These are phyloP conservation scores for Solanum dulcamara DNA, from an alignment of 257 asterid species.

Conservation along the genomic window DNA sequence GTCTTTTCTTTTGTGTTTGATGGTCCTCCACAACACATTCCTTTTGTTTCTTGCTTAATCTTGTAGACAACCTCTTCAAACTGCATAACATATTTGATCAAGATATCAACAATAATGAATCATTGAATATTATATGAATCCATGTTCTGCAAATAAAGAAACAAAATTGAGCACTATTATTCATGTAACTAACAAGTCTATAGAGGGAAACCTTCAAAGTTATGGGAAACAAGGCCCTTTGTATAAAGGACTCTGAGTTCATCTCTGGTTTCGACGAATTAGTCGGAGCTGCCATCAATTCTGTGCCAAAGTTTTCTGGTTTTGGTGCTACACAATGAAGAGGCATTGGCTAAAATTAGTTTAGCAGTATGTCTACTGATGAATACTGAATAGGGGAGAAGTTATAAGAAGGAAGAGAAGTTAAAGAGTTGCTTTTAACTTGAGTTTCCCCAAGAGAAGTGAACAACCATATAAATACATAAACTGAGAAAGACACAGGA, in stretches of 20 bases:
- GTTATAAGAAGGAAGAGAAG: slow-evolving; percentile 9
- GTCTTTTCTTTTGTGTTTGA: slow-evolving; percentile 47
- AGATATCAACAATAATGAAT: not conserved
- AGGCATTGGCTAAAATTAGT: slow-evolving; percentile 38
- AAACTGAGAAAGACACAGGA: slow-evolving; percentile 23
- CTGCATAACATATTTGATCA: slow-evolving; percentile 26
- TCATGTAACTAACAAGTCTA: not conserved
- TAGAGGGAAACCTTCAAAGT: slow-evolving; percentile 46
- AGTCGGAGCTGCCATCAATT: slow-evolving; percentile 16
- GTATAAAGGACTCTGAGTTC: slow-evolving; percentile 46
- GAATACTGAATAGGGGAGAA: not conserved
- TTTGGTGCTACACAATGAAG: slow-evolving; percentile 55
- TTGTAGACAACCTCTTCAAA: slow-evolving; percentile 91
- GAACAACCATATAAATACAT: slow-evolving; percentile 37
- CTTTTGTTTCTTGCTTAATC: slow-evolving; percentile 33
- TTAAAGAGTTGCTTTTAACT: slow-evolving; percentile 30
- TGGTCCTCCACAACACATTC: slow-evolving; percentile 16
- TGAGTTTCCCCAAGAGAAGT: slow-evolving; percentile 35
- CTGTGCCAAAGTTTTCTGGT: slow-evolving; percentile 32
- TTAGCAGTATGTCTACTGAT: not conserved
- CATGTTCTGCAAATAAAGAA: not conserved
- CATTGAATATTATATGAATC: too few species aligned
- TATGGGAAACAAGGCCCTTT: slow-evolving; percentile 43
- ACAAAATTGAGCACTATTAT: not conserved
- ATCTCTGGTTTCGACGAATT: slow-evolving; percentile 18